phyloP scores from a whole-genome alignment of 2,329 filamentous ascomycete genomes.

The Diaporthe batatas region DNA sequence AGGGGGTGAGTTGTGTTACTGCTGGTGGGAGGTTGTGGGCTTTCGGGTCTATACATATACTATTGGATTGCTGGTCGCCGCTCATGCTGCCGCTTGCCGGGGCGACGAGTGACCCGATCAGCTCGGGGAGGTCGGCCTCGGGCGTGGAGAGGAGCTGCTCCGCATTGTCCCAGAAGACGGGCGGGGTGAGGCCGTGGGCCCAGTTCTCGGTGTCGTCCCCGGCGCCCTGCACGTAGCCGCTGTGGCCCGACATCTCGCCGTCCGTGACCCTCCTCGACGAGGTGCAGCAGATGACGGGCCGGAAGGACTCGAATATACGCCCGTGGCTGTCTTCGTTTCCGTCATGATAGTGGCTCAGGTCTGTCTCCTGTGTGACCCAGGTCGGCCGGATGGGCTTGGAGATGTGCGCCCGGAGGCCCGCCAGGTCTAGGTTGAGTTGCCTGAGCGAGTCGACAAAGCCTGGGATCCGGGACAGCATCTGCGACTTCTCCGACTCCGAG shows the following conservation, averaged over 20 bases:
- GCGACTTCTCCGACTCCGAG: slow-evolving; percentile 80
- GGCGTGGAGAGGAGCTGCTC: slow-evolving; percentile 70
- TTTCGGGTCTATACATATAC: not conserved
- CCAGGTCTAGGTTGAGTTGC: slow-evolving; percentile 72
- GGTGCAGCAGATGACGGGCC: slow-evolving; percentile 87
- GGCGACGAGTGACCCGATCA: slow-evolving; percentile 62
- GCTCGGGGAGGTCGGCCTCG: slow-evolving; percentile 72
- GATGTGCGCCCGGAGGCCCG: slow-evolving; percentile 66
- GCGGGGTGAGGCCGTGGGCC: slow-evolving; percentile 83
- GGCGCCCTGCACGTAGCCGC: slow-evolving; percentile 91
- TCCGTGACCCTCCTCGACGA: slow-evolving; percentile 80
- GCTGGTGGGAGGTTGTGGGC: slow-evolving; percentile 24
- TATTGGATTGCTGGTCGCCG: not conserved
- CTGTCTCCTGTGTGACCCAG: slow-evolving; percentile 83
- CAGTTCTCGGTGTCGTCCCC: slow-evolving; percentile 96
- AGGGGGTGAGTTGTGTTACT: slow-evolving; percentile 39
- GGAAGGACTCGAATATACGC: slow-evolving; percentile 68
- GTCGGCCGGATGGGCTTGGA: slow-evolving; percentile 80
- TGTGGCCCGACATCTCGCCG: slow-evolving; percentile 72
- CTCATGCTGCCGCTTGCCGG: slow-evolving; percentile 42
- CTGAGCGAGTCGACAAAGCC: slow-evolving; percentile 66
- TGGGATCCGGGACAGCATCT: slow-evolving; percentile 75
- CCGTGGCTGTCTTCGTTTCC: slow-evolving; percentile 31
- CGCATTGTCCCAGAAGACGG: slow-evolving; percentile 82
- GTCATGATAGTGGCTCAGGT: slow-evolving; percentile 52